Conservation (phyloP, 2,329 filamentous ascomycete genomes). For the Aschersonia sp. region DNA sequence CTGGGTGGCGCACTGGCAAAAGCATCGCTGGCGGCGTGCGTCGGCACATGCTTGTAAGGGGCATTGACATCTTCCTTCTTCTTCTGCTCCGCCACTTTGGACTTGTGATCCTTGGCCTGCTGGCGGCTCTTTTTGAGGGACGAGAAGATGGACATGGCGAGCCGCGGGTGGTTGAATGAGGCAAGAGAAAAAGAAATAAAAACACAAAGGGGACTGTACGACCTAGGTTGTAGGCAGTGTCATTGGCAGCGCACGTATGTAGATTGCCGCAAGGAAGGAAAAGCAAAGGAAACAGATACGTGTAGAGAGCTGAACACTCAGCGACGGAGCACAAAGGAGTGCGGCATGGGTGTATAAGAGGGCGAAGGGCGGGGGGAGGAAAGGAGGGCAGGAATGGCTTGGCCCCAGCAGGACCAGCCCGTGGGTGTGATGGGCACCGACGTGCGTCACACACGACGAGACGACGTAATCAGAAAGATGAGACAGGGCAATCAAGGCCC, state of each 20-base stretch:
- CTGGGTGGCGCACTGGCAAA: conserved; percentile 36
- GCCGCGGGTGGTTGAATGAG: not conserved
- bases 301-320: not conserved
- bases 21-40: conserved; percentile 44
- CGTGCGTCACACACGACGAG: not conserved
- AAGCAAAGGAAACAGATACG: not conserved
- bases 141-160: conserved; percentile 41
- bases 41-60: conserved; percentile 47
- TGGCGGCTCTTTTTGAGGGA: conserved; percentile 36
- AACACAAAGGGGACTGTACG: no score
- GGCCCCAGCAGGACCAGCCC: not conserved
- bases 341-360: not conserved
- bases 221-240: no score
- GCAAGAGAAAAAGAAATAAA: not conserved
- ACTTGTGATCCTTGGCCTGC: conserved; percentile 39
- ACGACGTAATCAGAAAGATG: not conserved
- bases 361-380: not conserved
- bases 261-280: no score
- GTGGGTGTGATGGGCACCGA: not conserved
- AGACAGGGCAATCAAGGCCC: not conserved
- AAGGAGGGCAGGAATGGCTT: not conserved
- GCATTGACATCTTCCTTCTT: conserved; percentile 21
- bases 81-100: conserved; percentile 31
- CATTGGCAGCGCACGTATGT: no score
- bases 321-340: not conserved